A percentile compares a stretch with the other conserved stretches of the same genome.
Conservation (phyloP, 2,329 filamentous ascomycete genomes). For the Talaromyces sp. region DNA sequence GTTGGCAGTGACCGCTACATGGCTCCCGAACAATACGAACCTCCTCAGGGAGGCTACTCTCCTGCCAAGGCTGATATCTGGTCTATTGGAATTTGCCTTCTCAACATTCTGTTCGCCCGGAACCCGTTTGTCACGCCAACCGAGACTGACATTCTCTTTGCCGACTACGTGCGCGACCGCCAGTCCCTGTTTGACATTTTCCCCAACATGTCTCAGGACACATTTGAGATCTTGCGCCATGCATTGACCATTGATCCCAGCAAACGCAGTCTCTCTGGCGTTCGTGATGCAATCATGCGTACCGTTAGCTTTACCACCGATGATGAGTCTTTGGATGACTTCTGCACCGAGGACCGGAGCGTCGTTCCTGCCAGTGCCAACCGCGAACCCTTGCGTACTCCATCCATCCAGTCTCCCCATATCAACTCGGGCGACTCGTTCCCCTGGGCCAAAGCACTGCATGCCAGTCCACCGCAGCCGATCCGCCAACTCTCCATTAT, state of each 20-base stretch:
- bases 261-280: slow-evolving; percentile 75
- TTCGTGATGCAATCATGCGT: slow-evolving; percentile 72
- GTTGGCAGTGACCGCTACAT: slow-evolving; percentile 99
- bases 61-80: slow-evolving; percentile 92
- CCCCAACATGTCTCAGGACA: slow-evolving; percentile 97
- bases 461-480: slow-evolving; percentile 66
- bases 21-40: slow-evolving; percentile 97
- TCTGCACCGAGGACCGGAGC: slow-evolving; percentile 77
- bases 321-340: slow-evolving; percentile 87
- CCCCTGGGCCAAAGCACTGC: slow-evolving; percentile 89
- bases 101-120: slow-evolving; percentile 94
- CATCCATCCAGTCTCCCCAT: slow-evolving; percentile 84
- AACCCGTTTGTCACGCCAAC: slow-evolving; percentile 93
- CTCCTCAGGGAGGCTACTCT: slow-evolving; percentile 79
- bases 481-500: slow-evolving; percentile 83
- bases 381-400: slow-evolving; percentile 90
- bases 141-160: slow-evolving; percentile 84
- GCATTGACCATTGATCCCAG: slow-evolving; percentile 87
- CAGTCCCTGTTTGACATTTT: slow-evolving; percentile 98
- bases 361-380: slow-evolving; percentile 76
- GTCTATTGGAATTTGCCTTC: slow-evolving; percentile 92
- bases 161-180: slow-evolving; percentile 88
- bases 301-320: slow-evolving; percentile 89
- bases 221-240: slow-evolving; percentile 86
- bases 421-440: slow-evolving; percentile 74